Percentiles rank a stretch among this genome's conserved stretches.
Conservation (phyloP, 2,329 filamentous ascomycete genomes). For the Colletotrichum cuscutae region DNA sequence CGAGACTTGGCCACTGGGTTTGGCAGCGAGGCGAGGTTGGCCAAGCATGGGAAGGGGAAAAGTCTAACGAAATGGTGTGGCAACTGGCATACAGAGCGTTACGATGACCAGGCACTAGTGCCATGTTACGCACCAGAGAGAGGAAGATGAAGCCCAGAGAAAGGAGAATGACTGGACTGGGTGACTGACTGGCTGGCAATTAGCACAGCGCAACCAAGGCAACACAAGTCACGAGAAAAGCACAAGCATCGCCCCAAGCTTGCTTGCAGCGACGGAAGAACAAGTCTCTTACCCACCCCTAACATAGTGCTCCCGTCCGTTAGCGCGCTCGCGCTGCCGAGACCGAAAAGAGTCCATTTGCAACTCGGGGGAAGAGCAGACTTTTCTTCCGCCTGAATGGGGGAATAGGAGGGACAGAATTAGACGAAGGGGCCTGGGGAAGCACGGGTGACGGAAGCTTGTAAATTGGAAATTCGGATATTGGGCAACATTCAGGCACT, state of each 20-base stretch:
- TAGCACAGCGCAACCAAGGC: not conserved
- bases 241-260: not conserved
- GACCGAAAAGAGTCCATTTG: not conserved
- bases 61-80: not conserved
- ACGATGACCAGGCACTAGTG: not conserved
- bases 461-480: not conserved
- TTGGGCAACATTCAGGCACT: not conserved
- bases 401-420: not conserved
- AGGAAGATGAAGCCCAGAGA: not conserved
- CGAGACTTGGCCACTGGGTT: not conserved
- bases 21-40: not conserved
- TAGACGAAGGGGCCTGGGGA: not conserved
- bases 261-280: not conserved
- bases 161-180: too few species aligned
- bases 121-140: not conserved
- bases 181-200: not conserved
- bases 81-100: not conserved
- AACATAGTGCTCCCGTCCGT: slow-evolving; percentile 14
- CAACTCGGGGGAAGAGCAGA: not conserved
- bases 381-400: not conserved
- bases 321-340: not conserved
- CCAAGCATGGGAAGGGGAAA: not conserved
- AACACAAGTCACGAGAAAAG: not conserved
- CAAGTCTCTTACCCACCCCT: not conserved
- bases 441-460: not conserved